Evolutionary conservation across 176 grass and related monocot species (phyloP).

Genomic region (Phoenix dactylifera): DNA sequence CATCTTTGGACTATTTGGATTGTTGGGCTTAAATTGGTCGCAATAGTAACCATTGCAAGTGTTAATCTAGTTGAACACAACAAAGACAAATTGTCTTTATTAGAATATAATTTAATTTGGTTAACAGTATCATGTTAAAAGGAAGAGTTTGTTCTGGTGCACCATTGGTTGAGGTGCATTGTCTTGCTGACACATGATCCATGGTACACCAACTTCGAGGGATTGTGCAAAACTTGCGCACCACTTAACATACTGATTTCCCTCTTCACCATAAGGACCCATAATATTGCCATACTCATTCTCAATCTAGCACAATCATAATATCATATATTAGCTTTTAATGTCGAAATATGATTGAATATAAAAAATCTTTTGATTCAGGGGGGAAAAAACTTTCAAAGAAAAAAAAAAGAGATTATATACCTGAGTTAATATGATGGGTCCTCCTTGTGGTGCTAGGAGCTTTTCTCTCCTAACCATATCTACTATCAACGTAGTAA

Average conservation of each 20-base stretch:
- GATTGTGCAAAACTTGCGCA: conserved; percentile 34
- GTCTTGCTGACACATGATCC: conserved; percentile 65
- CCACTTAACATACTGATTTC: conserved; percentile 41
- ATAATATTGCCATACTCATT: conserved; percentile 56
- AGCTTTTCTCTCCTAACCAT: conserved; percentile 39
- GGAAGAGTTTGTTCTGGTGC: too few relatives aligned
- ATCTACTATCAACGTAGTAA: conserved; percentile 43
- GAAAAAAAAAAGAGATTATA: not conserved
- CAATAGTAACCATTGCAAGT: conserved; percentile 90
- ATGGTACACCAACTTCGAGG: conserved; percentile 30
- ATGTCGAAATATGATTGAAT: not conserved
- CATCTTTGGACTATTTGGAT: conserved; percentile 56
- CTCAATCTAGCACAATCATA: conserved; percentile 28
- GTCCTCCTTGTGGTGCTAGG: conserved; percentile 43
- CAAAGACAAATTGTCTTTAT: too few relatives aligned
- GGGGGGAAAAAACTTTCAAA: too few relatives aligned
- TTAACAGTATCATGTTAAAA: too few relatives aligned
- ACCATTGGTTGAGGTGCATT: conserved; percentile 38
- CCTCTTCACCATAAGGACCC: conserved; percentile 1
- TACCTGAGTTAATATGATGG: conserved; percentile 58
- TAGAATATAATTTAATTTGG: too few relatives aligned
- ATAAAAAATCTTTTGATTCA: not conserved
- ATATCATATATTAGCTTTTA: not conserved
- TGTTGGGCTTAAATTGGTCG: conserved; percentile 48
- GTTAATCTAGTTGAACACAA: conserved; percentile 35